Evolutionary conservation across 768 basidiomycete genomes (phyloP).

Genomic region (Postia placenta): DNA sequence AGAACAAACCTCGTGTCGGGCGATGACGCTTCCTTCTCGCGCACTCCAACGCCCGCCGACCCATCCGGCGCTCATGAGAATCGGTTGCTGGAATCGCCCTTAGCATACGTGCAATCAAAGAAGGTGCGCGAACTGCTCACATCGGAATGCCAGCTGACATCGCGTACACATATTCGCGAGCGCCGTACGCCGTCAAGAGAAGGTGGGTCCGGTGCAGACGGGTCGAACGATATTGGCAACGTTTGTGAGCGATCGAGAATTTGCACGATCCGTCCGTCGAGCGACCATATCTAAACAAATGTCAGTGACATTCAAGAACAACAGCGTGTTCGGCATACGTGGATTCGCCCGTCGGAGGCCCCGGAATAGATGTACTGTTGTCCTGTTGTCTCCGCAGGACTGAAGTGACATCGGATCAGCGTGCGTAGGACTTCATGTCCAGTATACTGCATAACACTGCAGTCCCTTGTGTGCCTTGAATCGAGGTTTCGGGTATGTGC

Average conservation of each 20-base stretch:
- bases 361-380: conserved; percentile 94
- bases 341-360: conserved; percentile 78
- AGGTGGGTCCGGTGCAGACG: conserved; percentile 54
- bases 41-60: conserved; percentile 36
- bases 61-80: conserved; percentile 92
- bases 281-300: conserved; percentile 83
- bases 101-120: conserved; percentile 1
- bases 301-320: neutral
- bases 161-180: conserved; percentile 64
- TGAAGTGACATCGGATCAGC: conserved; percentile 94
- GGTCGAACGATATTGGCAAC: conserved; percentile 63
- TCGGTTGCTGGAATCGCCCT: conserved; percentile 72
- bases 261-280: conserved; percentile 84
- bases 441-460: conserved; percentile 92
- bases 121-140: conserved; percentile 28
- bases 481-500: conserved; percentile 58
- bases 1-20: conserved; percentile 63
- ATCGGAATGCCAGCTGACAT: conserved; percentile 92
- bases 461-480: conserved; percentile 72
- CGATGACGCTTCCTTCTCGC: conserved; percentile 68
- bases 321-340: conserved; percentile 43
- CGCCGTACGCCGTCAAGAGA: conserved; percentile 23
- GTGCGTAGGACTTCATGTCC: conserved; percentile 89
- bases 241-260: conserved; percentile 76
- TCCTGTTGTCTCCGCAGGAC: conserved; percentile 88